Evolutionary conservation across 1,284 basidiomycete genomes (phyloP).

Genomic region (Cutaneotrichosporon cyanovorans): DNA sequence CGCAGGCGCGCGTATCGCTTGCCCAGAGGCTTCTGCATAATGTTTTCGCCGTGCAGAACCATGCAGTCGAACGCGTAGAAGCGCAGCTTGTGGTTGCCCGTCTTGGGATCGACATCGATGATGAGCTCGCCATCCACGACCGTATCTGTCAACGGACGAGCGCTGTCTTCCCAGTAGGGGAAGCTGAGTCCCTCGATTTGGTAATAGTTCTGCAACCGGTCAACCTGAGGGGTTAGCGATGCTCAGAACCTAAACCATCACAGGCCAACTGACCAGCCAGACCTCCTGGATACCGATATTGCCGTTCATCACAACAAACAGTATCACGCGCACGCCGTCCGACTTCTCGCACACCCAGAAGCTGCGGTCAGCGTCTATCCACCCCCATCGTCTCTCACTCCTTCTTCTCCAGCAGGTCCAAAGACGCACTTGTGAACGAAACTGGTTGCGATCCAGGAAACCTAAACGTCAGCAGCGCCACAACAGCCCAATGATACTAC

Average conservation of each 20-base stretch:
- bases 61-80: conserved; percentile 90
- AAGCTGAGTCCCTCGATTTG: conserved; percentile 70
- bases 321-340: conserved; percentile 88
- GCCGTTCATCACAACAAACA: conserved; percentile 62
- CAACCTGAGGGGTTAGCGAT: conserved; percentile 57
- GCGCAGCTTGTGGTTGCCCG: conserved; percentile 67
- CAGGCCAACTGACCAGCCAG: conserved; percentile 59
- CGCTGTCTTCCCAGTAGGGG: conserved; percentile 69
- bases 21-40: conserved; percentile 73
- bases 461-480: conserved; percentile 44
- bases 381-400: conserved; percentile 60
- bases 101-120: conserved; percentile 72
- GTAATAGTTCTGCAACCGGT: conserved; percentile 86
- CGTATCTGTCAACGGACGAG: conserved; percentile 63
- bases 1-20: conserved; percentile 83
- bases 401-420: conserved; percentile 68
- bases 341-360: conserved; percentile 99
- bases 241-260: not conserved
- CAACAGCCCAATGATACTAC: not conserved
- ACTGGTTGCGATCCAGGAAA: conserved; percentile 93
- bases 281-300: conserved; percentile 58
- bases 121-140: conserved; percentile 93
- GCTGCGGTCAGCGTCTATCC: conserved; percentile 47
- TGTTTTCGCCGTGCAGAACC: conserved; percentile 74
- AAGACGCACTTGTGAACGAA: conserved; percentile 65